These are phyloP conservation scores for Pisolithus marmoratus DNA, from an alignment of 768 basidiomycete genomes.

Conservation along the genomic window DNA sequence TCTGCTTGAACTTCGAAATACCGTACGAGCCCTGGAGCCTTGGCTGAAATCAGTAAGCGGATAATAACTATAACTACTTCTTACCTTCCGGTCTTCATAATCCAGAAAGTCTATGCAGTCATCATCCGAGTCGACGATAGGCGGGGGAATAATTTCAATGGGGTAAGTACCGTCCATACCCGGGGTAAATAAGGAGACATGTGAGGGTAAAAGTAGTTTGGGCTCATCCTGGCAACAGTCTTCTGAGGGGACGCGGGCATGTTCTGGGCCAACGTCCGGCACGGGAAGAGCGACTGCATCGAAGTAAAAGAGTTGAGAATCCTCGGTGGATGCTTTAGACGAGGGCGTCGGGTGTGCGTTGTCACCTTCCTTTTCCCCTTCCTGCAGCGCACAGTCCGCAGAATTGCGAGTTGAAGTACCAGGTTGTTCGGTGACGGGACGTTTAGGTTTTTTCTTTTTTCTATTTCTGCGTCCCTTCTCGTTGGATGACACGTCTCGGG, in stretches of 20 bases:
- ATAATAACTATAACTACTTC: constrained; percentile 10
- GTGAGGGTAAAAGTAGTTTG: constrained; percentile 56
- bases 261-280: constrained; percentile 13
- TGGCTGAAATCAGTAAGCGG: constrained; percentile 1
- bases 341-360: constrained; percentile 22
- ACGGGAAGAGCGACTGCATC: constrained; percentile 41
- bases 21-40: constrained; percentile 49
- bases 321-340: constrained; percentile 9
- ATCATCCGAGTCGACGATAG: constrained; percentile 40
- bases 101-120: constrained; percentile 77
- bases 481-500: constrained; percentile 7
- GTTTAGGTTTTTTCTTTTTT: constrained; percentile 20
- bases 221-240: constrained; percentile 14
- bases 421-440: constrained; percentile 7
- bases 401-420: constrained; percentile 15
- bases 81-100: constrained; percentile 58
- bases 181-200: constrained; percentile 54
- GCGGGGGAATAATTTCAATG: constrained; percentile 41
- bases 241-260: constrained; percentile 4
- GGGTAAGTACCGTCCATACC: constrained; percentile 28
- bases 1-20: constrained; percentile 56
- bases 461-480: constrained; percentile 22
- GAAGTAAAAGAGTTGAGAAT: constrained; percentile 40
- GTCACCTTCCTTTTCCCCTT: constrained; percentile 1
- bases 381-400: constrained; percentile 15